Evolutionary conservation across 202 grass and related monocot species (phyloP), one percentile per base, ranked within the genome.

Genomic region (Schoenoplectus triqueter): DNA sequence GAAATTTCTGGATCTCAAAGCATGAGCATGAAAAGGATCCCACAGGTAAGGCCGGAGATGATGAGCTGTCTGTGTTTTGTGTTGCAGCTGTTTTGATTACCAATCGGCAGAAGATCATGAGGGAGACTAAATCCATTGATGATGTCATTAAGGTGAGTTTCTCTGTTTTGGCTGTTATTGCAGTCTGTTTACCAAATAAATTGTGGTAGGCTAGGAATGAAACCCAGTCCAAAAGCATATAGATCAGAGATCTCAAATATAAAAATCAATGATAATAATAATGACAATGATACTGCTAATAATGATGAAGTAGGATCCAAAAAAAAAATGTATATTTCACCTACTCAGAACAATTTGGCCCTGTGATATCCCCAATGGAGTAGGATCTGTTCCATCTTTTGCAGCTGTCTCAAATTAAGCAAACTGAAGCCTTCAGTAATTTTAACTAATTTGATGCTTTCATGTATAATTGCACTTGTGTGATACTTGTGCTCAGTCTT

Each of bases 31-130:
- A 87, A 78, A 80, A 85, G 7, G 22, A 0, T n/a, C 69, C 87
- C 60, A 19, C 10, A 39, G 88, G 72, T 81, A 94, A 81, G 21
- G 87, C 70, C 20, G 86, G 82, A 60, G 93, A 95, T 73, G 87
- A 99, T 4, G 96, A 95, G 76, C 82, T 99, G 84, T 84, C 90
- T 77, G 87, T 92, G 66, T 99, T 99, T 69, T 99, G 96, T 80
- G 93, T 95, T 71, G 93, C 93, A 52, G 96, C 96, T 74, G 94
- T 99, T 85, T 87, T 99, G 69, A 92, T 94, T 88, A 90, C 91
- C 70, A 99, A 99, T 69, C 85, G 91, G 31, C 87, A 99, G 47
- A 95, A 91, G 91, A 99, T 99, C 88, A 92, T 95, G 86, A 91
- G 86, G 83, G 96, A 93, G 83, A 94, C 93, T 60, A 87, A 61